phyloP scores from a whole-genome alignment of 495 filamentous ascomycete species.

The Hypomontagnella submonticulosa region DNA sequence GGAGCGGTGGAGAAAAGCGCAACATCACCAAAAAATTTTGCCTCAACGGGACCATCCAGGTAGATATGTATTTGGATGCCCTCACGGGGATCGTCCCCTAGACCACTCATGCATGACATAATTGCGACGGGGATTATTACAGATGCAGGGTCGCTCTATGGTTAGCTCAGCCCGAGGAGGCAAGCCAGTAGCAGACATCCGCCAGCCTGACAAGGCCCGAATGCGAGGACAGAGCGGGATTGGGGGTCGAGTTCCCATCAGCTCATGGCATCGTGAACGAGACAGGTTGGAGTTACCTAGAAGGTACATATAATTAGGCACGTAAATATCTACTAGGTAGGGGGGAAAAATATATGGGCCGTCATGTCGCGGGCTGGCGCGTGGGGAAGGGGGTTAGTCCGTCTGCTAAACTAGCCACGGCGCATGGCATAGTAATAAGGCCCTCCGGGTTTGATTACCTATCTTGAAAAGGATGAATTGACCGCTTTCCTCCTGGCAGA shows the following conservation, averaged over 20 bases:
- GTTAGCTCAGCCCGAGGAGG: conserved; percentile 27
- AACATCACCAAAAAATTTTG: conserved; percentile 35
- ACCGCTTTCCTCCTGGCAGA: conserved; percentile 33
- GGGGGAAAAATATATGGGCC: conserved; percentile 37
- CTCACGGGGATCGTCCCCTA: conserved; percentile 42
- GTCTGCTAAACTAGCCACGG: conserved; percentile 37
- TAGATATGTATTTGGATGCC: conserved; percentile 45
- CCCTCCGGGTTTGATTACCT: conserved; percentile 41
- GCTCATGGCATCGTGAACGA: conserved; percentile 35
- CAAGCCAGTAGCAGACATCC: conserved; percentile 28
- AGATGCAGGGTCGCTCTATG: conserved; percentile 35
- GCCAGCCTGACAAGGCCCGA: conserved; percentile 42
- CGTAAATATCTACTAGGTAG: conserved; percentile 33
- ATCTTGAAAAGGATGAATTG: conserved; percentile 36
- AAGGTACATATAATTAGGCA: conserved; percentile 35
- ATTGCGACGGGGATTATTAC: conserved; percentile 44
- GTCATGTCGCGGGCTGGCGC: conserved; percentile 35
- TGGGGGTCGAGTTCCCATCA: conserved; percentile 33
- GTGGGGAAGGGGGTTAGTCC: conserved; percentile 41
- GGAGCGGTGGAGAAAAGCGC: conserved; percentile 43
- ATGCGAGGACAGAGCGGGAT: conserved; percentile 25
- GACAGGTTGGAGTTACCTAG: conserved; percentile 27
- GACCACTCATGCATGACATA: conserved; percentile 45
- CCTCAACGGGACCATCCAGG: conserved; percentile 36
- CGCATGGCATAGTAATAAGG: conserved; percentile 41